Conservation (phyloP, 371 early-diverging fungal genomes). For the Globomyces sp. region DNA sequence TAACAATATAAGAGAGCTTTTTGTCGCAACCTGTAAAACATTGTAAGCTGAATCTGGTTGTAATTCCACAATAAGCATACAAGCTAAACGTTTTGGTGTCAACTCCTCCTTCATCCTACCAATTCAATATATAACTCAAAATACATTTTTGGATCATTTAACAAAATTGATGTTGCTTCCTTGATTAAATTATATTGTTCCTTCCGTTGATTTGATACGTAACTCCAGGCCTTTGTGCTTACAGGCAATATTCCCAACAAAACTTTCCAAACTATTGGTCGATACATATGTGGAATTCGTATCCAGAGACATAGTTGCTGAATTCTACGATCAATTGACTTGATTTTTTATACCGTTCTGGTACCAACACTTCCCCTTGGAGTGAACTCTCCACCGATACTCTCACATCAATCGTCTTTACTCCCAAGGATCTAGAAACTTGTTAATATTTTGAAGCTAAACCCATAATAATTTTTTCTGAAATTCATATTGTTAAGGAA, state of each 20-base stretch:
- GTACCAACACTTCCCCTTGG: slow-evolving; percentile 2
- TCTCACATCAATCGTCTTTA: slow-evolving; percentile 1
- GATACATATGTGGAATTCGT: slow-evolving; percentile 13
- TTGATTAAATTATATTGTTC: slow-evolving; percentile 2
- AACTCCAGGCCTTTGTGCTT: slow-evolving; percentile 7
- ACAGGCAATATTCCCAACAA: slow-evolving; percentile 7
- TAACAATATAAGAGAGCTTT: background rate
- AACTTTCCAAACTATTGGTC: slow-evolving; percentile 14
- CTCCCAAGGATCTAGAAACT: background rate
- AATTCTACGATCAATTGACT: background rate
- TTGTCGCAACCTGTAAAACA: background rate
- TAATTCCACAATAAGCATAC: background rate
- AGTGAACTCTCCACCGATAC: slow-evolving; percentile 8
- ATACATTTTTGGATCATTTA: slow-evolving; percentile 1
- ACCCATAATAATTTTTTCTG: slow-evolving; percentile 11
- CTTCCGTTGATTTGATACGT: background rate
- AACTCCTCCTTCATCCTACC: background rate
- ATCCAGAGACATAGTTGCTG: slow-evolving; percentile 1
- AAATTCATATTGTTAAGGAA: slow-evolving; percentile 5
- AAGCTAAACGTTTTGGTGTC: background rate
- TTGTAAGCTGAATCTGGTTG: background rate
- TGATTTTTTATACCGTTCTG: background rate
- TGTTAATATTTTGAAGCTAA: background rate
- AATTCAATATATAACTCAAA: background rate
- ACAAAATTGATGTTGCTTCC: background rate